These are phyloP conservation scores for Lolium perenne DNA, from an alignment of 176 grass and related monocot genomes.

Conservation along the genomic window DNA sequence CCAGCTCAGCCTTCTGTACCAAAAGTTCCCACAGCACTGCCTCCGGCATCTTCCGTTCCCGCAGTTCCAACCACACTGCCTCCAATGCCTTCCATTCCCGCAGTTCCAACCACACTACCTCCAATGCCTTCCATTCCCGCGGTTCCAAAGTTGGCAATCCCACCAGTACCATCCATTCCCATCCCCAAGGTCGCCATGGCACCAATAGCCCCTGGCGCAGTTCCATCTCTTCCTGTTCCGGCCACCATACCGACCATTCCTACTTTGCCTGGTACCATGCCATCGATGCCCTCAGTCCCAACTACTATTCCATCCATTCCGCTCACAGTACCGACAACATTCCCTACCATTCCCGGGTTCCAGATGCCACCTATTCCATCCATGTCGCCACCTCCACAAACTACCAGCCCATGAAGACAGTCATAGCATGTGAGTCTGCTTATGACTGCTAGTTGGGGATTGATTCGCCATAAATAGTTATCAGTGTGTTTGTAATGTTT, in stretches of 20 bases:
- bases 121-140: conserved; percentile 61
- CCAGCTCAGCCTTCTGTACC: conserved; percentile 57
- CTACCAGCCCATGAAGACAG: conserved; percentile 53
- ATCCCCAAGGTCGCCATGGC: conserved; percentile 51
- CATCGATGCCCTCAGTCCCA: conserved; percentile 62
- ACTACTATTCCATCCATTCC: conserved; percentile 50
- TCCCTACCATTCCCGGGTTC: conserved; percentile 60
- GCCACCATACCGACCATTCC: conserved; percentile 54
- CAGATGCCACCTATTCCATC: conserved; percentile 63
- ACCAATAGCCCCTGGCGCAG: conserved; percentile 42
- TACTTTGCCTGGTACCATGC: conserved; percentile 46
- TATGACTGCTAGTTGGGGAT: conserved; percentile 28
- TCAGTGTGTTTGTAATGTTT: conserved; percentile 42
- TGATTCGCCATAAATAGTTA: conserved; percentile 8
- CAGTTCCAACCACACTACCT: conserved; percentile 60
- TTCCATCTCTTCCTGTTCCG: conserved; percentile 53
- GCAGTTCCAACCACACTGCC: conserved; percentile 62
- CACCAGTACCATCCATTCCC: conserved; percentile 56
- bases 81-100: conserved; percentile 61
- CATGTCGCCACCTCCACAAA: conserved; percentile 53
- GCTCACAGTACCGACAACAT: conserved; percentile 52
- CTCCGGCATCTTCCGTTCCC: conserved; percentile 53
- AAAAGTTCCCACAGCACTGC: conserved; percentile 47
- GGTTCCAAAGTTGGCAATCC: conserved; percentile 49
- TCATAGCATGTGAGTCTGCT: conserved; percentile 25